These are phyloP conservation scores for Rhizopus stolonifer DNA, from an alignment of 371 early-diverging fungal species.

Conservation along the genomic window DNA sequence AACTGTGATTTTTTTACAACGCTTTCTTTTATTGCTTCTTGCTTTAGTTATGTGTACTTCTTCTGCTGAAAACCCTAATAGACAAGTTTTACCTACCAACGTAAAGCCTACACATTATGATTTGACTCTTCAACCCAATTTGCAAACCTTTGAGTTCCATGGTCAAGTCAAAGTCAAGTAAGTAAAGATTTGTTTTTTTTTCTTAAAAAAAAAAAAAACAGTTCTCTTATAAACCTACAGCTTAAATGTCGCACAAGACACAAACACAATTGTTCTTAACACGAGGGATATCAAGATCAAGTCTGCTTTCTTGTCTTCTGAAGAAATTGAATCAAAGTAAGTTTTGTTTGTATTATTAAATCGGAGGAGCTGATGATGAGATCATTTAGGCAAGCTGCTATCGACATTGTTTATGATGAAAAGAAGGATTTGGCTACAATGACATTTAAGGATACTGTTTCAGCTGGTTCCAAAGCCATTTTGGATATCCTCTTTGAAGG, in stretches of 20 bases:
- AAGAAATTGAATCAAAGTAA: conserved; percentile 60
- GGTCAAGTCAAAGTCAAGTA: conserved; percentile 65
- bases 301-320: conserved; percentile 48
- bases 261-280: conserved; percentile 65
- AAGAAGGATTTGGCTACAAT: conserved; percentile 72
- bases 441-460: conserved; percentile 65
- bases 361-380: no score
- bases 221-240: conserved; percentile 13
- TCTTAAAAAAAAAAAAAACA: neutral
- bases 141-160: conserved; percentile 63
- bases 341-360: neutral
- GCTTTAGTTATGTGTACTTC: conserved; percentile 18
- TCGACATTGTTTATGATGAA: conserved; percentile 63
- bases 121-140: conserved; percentile 66
- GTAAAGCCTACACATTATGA: conserved; percentile 76
- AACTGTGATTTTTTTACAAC: neutral
- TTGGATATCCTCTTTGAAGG: conserved; percentile 74
- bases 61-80: conserved; percentile 24
- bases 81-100: conserved; percentile 72
- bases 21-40: neutral
- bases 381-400: conserved; percentile 59
- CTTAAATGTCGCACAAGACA: conserved; percentile 59
- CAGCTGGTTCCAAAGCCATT: conserved; percentile 66
- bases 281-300: conserved; percentile 55
- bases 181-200: conserved; percentile 10